Evolutionary conservation across 2,329 filamentous ascomycete species (phyloP), one percentile per base, ranked within the genome.

Genomic region (Fusarium circinatum): DNA sequence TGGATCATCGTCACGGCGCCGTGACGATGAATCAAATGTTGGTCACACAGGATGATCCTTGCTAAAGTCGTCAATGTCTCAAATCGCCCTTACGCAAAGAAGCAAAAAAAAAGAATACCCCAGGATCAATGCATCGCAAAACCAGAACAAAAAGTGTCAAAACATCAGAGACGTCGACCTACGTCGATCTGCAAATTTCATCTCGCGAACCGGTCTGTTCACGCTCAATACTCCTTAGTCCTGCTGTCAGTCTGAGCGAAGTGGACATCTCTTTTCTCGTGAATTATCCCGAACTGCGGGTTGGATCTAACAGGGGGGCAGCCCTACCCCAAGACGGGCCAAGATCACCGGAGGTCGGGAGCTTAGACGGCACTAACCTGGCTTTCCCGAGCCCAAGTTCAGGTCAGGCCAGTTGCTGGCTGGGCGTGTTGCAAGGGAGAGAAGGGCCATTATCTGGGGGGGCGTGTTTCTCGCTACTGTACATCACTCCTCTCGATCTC

Each of bases 261-360:
- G 41, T 34, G n/a, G 51, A 26, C 15, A 18, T 55, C 0, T 55
- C 0, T n/a, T 24, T 8, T 52, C 48, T 41, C 22, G 24, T 61
- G 57, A 61, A 55, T 44, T 59, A 26, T 65, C 70, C 69, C 49
- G 69, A 61, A 34, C 30, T 55, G 68, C 55, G 62, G 70, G 67
- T 75, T 68, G 67, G 63, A 66, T 65, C 45, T 42, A 22, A n/a
- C 44, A 47, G 51, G 49, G 66, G 12, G 44, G 63, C 58, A 71
- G 61, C 67, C 67, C 59, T 76, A 63, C 48, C 26, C 41, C 24
- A 6, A 20, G 32, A 38, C 10, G 18, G 63, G 74, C 17, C 45
- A 66, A 52, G 76, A 77, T 77, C 76, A 49, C 30, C 66, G 12
- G 49, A 41, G 49, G 72, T 70, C 71, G 73, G 71, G 60, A 60